Evolutionary conservation across 2,329 filamentous ascomycete species (phyloP), one percentile per base, ranked within the genome.

Genomic region (Sphaerulina musiva): DNA sequence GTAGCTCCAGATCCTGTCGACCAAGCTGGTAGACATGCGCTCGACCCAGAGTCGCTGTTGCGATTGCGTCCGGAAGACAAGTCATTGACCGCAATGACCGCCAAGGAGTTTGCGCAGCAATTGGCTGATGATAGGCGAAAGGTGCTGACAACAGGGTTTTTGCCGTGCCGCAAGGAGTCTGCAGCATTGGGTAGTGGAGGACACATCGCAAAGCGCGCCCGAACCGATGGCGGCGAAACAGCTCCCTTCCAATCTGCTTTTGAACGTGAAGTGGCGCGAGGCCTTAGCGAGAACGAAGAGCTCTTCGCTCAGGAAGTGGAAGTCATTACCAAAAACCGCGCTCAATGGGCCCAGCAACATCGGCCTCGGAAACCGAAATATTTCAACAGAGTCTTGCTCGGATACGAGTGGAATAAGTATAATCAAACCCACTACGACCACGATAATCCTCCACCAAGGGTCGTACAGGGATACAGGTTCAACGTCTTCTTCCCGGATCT

Each of bases 331-430:
- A 73, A 75, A 4, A 75, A 80, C 2, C 83, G 83, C 61, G 85
- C 89, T 3, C 81, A 84, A 60, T 95, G 90, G 90, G 84, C 86
- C 5, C 83, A 84, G 68, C 90, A 92, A 72, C 87, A 95, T 71
- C 82, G 86, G 39, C 90, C 92, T 6, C 82, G 93, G 59, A 98
- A 97, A 73, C 93, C 93, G 10, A 83, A 87, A 56, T 97, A 96
- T 74, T 98, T 98, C 79, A 97, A 97, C 69, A 86, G 93, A 40
- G 91, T 97, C 45, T 91, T 95, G 72, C 96, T 96, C 88, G 93
- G 93, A 50, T 98, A 97, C 71, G 93, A 98, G 72, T 98, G 93
- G 93, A 98, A 98, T 78, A 98, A 98, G 73, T 98, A 98, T 79
- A 98, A 98, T 68, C 93, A 98, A 74, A 98, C 93, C 10, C 93